Evolutionary conservation across 2,329 filamentous ascomycete genomes (phyloP).

Genomic region (Elsinoe fawcettii): DNA sequence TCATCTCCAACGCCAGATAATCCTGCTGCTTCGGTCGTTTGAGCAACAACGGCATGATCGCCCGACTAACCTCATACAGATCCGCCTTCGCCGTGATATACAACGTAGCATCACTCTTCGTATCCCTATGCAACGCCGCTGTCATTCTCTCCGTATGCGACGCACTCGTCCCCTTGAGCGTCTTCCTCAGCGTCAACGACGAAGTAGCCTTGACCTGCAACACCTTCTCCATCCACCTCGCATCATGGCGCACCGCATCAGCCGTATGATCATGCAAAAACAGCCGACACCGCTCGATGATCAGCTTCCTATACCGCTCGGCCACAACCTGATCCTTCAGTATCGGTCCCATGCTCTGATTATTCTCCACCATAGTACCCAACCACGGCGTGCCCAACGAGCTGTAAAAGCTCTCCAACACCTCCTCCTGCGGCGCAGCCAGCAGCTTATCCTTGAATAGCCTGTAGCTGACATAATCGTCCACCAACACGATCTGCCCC

Average conservation of each 20-base stretch:
- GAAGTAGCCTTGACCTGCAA: conserved; percentile 70
- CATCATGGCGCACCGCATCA: conserved; percentile 76
- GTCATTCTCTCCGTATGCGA: conserved; percentile 67
- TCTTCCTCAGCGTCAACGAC: conserved; percentile 67
- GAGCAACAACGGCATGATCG: conserved; percentile 72
- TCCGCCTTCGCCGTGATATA: conserved; percentile 72
- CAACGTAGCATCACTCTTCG: conserved; percentile 54
- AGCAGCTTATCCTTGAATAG: conserved; percentile 79
- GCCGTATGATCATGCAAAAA: conserved; percentile 78
- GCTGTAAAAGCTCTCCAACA: conserved; percentile 74
- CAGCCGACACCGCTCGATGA: conserved; percentile 79
- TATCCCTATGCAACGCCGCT: conserved; percentile 56
- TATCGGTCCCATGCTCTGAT: conserved; percentile 61
- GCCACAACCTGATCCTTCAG: conserved; percentile 62
- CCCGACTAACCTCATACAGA: conserved; percentile 86
- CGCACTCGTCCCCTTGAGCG: conserved; percentile 62
- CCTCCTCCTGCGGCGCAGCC: conserved; percentile 83
- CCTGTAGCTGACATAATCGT: conserved; percentile 83
- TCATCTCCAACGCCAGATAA: conserved; percentile 81
- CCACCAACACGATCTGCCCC: conserved; percentile 65
- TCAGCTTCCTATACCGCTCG: conserved; percentile 64
- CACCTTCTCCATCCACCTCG: conserved; percentile 84
- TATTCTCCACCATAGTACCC: conserved; percentile 69
- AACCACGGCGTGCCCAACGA: conserved; percentile 71
- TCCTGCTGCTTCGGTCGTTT: conserved; percentile 79